A percentile compares a stretch with the other conserved stretches of the same genome.
phyloP scores from a whole-genome alignment of 2,329 filamentous ascomycete species.

The Didymella pinodella region DNA sequence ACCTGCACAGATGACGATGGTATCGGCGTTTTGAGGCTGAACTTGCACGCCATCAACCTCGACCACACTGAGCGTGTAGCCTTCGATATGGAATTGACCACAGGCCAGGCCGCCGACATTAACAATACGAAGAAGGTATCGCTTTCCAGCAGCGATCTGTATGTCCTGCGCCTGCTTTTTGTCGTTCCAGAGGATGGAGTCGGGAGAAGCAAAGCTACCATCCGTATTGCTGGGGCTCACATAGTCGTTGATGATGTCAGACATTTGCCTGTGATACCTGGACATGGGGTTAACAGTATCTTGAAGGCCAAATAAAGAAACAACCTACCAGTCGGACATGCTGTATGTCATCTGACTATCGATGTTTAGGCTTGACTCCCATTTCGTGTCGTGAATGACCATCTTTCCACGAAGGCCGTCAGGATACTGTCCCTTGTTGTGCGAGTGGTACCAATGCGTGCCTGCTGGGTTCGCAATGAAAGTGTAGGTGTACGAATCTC shows the following conservation, averaged over 20 bases:
- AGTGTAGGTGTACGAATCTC: conserved; percentile 69
- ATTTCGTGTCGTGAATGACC: conserved; percentile 66
- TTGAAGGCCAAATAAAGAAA: background rate
- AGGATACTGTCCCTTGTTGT: conserved; percentile 60
- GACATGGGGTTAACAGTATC: background rate
- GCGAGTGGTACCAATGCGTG: conserved; percentile 72
- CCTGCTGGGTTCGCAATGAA: conserved; percentile 65
- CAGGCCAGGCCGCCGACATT: conserved; percentile 59
- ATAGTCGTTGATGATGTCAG: conserved; percentile 57
- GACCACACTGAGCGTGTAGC: conserved; percentile 51
- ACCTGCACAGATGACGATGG: conserved; percentile 17
- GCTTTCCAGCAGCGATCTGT: conserved; percentile 58
- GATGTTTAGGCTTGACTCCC: conserved; percentile 59
- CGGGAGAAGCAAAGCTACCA: conserved; percentile 70
- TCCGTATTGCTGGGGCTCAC: conserved; percentile 54
- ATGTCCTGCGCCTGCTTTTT: conserved; percentile 61
- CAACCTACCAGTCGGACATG: conserved; percentile 72
- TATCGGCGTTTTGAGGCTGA: conserved; percentile 13
- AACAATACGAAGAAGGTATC: conserved; percentile 71
- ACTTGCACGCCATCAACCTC: conserved; percentile 37
- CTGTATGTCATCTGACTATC: conserved; percentile 68
- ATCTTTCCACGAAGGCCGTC: conserved; percentile 73
- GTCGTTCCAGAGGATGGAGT: conserved; percentile 76
- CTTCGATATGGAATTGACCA: conserved; percentile 55
- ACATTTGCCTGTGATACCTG: conserved; percentile 53